Evolutionary conservation across 1,284 basidiomycete genomes (phyloP), one percentile per base, ranked within the genome.

Genomic region (Fomitopsis betulina): DNA sequence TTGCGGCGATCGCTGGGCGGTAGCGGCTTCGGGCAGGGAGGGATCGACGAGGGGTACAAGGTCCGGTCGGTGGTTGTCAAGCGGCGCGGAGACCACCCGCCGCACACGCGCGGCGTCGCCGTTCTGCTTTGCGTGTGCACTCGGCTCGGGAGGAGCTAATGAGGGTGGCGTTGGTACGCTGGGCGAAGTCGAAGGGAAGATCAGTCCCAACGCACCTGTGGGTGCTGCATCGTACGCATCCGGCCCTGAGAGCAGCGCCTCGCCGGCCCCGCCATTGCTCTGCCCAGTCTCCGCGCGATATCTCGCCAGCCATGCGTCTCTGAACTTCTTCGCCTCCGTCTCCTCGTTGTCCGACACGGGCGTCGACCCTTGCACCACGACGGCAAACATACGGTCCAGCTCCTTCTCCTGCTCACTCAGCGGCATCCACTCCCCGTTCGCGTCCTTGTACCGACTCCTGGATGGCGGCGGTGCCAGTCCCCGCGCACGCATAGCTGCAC

Each of bases 321-420:
- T 62, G 39, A 73, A 71, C 56, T 61, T 63, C 58, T 58, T 62
- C 23, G 72, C 71, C 58, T 68, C 68, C 51, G 65, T 68, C 3
- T 39, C 60, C 12, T 62, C 64, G 30, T 64, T 60, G 51, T 37
- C 38, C 55, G 13, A 35, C 39, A 33, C 58, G 43, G 35, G 59
- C 60, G 7, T n/a, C 25, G 30, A 51, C 47, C 37, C 38, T 51
- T 25, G 62, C n/a, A 65, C 55, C 38, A 70, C 58, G 3, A 67
- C 63, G 1, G 65, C 58, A 54, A 65, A 65, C 17, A 67, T 64
- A 19, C 65, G 55, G 61, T 74, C 70, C 49, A 65, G 63, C 45
- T 67, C 67, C 39, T 65, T 65, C 63, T 74, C 73, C 53, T 73
- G 65, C 59, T 72, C 67, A 53, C 71, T 72, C 15, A 74, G 62